phyloP scores from a whole-genome alignment of 23 red algal species.

The Gracilaria gracilis region DNA sequence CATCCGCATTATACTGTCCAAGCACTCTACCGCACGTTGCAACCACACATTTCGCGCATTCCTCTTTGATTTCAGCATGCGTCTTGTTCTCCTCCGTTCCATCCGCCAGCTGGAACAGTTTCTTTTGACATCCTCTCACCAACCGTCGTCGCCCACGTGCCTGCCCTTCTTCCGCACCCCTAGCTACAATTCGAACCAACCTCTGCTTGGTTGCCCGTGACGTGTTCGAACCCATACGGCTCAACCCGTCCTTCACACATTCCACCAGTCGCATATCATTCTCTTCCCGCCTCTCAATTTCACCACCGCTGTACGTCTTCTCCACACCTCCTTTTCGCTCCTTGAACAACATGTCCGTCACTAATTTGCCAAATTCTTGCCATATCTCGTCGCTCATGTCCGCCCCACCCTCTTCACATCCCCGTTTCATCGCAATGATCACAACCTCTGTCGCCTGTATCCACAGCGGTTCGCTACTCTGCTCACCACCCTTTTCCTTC shows the following conservation, averaged over 20 bases:
- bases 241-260: conserved; percentile 58
- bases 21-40: conserved; percentile 54
- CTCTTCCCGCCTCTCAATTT: conserved; percentile 20
- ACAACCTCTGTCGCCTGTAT: conserved; percentile 51
- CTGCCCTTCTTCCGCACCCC: conserved; percentile 69
- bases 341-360: conserved; percentile 53
- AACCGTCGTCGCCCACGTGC: conserved; percentile 44
- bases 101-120: conserved; percentile 38
- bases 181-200: conserved; percentile 34
- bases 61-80: conserved; percentile 33
- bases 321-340: conserved; percentile 8
- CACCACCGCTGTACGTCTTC: background rate
- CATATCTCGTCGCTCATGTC: conserved; percentile 42
- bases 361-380: conserved; percentile 43
- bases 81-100: conserved; percentile 3
- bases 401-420: background rate
- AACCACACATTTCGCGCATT: conserved; percentile 49
- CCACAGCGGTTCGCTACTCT: conserved; percentile 31
- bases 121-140: conserved; percentile 63
- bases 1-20: conserved; percentile 63
- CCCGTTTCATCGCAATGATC: conserved; percentile 53
- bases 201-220: conserved; percentile 2
- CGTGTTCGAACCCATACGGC: conserved; percentile 32
- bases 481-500: conserved; percentile 7
- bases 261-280: conserved; percentile 57